Conservation (phyloP, 768 basidiomycete genomes). For the Mrakia gelida region DNA sequence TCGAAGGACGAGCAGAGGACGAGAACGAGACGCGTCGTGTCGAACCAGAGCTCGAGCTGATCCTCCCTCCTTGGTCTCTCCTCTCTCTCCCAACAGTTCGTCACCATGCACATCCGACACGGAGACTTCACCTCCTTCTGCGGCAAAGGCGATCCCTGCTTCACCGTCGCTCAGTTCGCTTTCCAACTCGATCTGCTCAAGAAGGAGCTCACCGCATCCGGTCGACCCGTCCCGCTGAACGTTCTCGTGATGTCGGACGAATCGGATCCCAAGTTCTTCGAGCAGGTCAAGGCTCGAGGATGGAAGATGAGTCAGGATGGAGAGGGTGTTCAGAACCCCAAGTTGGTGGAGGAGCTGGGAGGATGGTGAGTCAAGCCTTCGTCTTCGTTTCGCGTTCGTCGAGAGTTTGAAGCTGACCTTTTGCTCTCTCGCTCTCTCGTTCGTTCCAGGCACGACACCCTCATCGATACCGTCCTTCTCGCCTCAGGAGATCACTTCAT, state of each 20-base stretch:
- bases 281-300: neutral
- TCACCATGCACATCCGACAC: conserved; percentile 10
- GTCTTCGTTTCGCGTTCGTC: neutral
- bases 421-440: neutral
- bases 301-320: conserved; percentile 1
- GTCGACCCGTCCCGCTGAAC: neutral
- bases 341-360: neutral
- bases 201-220: neutral
- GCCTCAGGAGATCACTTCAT: neutral
- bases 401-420: neutral
- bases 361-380: neutral
- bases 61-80: neutral
- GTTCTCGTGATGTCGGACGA: conserved; percentile 15
- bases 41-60: neutral
- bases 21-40: neutral
- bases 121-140: conserved; percentile 10
- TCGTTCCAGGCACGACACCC: neutral
- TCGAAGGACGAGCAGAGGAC: neutral
- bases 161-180: neutral
- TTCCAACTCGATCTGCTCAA: neutral
- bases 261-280: neutral
- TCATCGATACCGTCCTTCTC: neutral
- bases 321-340: neutral
- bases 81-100: neutral
- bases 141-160: neutral